Conservation (phyloP, 2,329 filamentous ascomycete species). For the Talaromyces islandicus region DNA sequence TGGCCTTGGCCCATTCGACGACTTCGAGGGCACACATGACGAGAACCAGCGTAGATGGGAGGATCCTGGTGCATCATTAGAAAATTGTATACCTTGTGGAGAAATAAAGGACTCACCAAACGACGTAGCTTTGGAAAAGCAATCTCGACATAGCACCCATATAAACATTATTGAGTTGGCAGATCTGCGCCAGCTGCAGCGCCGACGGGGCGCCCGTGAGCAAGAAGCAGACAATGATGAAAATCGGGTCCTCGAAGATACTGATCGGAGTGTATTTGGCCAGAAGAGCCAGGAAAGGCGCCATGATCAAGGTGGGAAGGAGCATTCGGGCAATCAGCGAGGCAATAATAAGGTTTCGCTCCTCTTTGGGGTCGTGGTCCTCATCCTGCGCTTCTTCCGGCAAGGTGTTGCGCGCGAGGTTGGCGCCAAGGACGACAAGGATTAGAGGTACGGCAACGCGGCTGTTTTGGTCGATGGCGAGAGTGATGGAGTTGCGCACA, state of each 20-base stretch:
- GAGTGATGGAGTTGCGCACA: constrained; percentile 85
- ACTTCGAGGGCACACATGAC: constrained; percentile 91
- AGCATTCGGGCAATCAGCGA: constrained; percentile 87
- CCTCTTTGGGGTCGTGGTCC: constrained; percentile 54
- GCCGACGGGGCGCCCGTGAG: constrained; percentile 91
- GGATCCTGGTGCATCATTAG: constrained; percentile 55
- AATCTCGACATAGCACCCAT: constrained; percentile 90
- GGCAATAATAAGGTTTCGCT: constrained; percentile 75
- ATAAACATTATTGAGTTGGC: constrained; percentile 95
- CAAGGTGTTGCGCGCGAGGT: constrained; percentile 85
- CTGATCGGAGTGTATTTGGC: constrained; percentile 89
- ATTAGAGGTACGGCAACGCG: constrained; percentile 93
- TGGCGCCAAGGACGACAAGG: constrained; percentile 88
- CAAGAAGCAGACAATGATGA: constrained; percentile 95
- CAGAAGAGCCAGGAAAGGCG: constrained; percentile 74
- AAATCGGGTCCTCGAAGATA: constrained; percentile 96
- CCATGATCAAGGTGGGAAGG: constrained; percentile 85
- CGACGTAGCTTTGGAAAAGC: constrained; percentile 92
- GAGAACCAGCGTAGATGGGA: constrained; percentile 83
- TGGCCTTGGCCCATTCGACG: constrained; percentile 68
- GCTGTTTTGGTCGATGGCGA: constrained; percentile 76
- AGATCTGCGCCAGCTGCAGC: constrained; percentile 93
- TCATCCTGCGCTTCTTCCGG: constrained; percentile 60
- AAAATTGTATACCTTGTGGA: constrained; percentile 9
- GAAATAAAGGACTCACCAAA: constrained; percentile 59